Conservation (phyloP, 164 flowering plant species). For the Buxus sempervirens region DNA sequence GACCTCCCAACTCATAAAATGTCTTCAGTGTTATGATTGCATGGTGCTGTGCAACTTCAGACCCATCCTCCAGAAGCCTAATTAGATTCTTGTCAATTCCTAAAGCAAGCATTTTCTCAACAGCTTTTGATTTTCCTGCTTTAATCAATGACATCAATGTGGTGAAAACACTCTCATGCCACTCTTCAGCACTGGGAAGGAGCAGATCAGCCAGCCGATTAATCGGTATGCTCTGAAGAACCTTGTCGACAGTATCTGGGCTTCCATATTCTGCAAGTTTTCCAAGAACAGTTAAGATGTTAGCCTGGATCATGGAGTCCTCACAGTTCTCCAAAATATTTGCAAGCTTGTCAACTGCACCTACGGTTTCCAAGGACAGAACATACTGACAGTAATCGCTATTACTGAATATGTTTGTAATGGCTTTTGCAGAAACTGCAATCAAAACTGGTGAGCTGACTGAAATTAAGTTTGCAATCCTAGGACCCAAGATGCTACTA, state of each 20-base stretch:
- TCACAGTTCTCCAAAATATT: slow-evolving; percentile 25
- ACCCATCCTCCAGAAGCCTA: slow-evolving; percentile 34
- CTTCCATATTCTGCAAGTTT: slow-evolving; percentile 44
- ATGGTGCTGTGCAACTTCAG: slow-evolving; percentile 43
- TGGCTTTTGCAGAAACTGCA: slow-evolving; percentile 31
- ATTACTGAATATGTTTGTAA: slow-evolving; percentile 28
- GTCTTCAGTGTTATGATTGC: slow-evolving; percentile 39
- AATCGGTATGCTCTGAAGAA: slow-evolving; percentile 31
- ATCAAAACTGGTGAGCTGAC: slow-evolving; percentile 23
- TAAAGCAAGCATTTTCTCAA: slow-evolving; percentile 36
- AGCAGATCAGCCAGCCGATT: slow-evolving; percentile 31
- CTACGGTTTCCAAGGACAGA: slow-evolving; percentile 29
- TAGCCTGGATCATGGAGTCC: slow-evolving; percentile 33
- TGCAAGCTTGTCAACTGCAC: slow-evolving; percentile 33
- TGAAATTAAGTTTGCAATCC: slow-evolving; percentile 29
- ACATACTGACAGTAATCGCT: slow-evolving; percentile 30
- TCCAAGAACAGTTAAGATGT: slow-evolving; percentile 32
- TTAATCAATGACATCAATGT: slow-evolving; percentile 36
- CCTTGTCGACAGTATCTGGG: slow-evolving; percentile 27
- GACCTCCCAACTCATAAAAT: slow-evolving; percentile 36
- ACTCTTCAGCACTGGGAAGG: slow-evolving; percentile 28
- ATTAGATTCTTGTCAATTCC: slow-evolving; percentile 40
- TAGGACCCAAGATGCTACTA: slow-evolving; percentile 36
- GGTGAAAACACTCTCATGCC: slow-evolving; percentile 39
- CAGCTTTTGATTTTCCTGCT: slow-evolving; percentile 40